Conservation (phyloP, 2,329 filamentous ascomycete species). For the Diaporthe sp. region DNA sequence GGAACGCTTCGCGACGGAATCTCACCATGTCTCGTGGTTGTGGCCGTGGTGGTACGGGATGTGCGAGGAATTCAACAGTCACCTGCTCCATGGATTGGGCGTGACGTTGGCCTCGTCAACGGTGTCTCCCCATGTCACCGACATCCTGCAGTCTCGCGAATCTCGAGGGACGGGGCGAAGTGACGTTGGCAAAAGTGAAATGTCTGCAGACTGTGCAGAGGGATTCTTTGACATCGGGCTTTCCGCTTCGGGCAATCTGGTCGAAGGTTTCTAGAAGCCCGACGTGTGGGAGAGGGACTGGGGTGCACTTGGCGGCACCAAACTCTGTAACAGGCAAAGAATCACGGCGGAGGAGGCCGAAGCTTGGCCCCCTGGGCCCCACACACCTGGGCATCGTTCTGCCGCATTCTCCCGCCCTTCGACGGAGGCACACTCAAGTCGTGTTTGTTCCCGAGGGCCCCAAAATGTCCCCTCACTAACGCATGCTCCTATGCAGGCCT, state of each 20-base stretch:
- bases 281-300: conserved; percentile 5
- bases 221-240: conserved; percentile 15
- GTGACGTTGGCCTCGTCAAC: not conserved
- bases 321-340: conserved; percentile 35
- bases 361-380: conserved; percentile 24
- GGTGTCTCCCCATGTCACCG: not conserved
- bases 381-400: conserved; percentile 35
- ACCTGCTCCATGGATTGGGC: not conserved
- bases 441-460: conserved; percentile 2
- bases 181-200: conserved; percentile 14
- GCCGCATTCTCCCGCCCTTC: conserved; percentile 40
- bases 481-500: conserved; percentile 37
- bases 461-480: conserved; percentile 30
- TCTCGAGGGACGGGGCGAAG: conserved; percentile 16
- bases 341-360: conserved; percentile 39
- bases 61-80: conserved; percentile 6
- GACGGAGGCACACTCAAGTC: conserved; percentile 33
- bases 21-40: conserved; percentile 24
- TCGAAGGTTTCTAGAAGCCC: conserved; percentile 41
- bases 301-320: not conserved
- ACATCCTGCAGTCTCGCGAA: conserved; percentile 22
- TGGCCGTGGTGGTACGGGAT: conserved; percentile 11
- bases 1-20: conserved; percentile 15
- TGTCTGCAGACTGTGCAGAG: conserved; percentile 11
- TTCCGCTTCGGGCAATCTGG: conserved; percentile 33